Percentiles rank a stretch among this genome's conserved stretches.
Evolutionary conservation across 129 eudicot genomes (phyloP).

Genomic region (Lactuca saligna): DNA sequence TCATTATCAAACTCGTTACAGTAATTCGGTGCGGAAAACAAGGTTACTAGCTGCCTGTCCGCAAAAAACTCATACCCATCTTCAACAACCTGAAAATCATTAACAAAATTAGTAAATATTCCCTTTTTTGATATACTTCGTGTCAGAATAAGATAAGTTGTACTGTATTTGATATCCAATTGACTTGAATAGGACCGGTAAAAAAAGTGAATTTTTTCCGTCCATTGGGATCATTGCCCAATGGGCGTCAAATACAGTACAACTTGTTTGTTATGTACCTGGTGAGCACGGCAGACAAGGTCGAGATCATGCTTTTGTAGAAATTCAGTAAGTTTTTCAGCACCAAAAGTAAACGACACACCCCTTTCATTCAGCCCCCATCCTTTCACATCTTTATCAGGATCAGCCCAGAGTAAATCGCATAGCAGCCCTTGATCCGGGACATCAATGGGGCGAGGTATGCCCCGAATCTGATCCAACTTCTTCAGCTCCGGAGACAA

Average conservation of each 20-base stretch:
- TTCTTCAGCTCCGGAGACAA: conserved; percentile 46
- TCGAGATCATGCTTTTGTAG: conserved; percentile 51
- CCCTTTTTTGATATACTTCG: no score
- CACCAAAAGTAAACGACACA: conserved; percentile 48
- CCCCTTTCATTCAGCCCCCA: conserved; percentile 55
- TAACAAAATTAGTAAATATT: background rate
- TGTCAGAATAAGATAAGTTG: no score
- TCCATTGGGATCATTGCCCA: no score
- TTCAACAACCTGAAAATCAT: conserved; percentile 45
- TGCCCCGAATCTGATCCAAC: conserved; percentile 43
- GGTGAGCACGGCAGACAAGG: conserved; percentile 50
- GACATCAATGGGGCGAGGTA: conserved; percentile 45
- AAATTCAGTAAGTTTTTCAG: conserved; percentile 40
- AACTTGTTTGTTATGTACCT: conserved; percentile 27
- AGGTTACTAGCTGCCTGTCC: conserved; percentile 47
- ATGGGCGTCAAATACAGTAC: background rate
- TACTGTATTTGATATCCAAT: background rate
- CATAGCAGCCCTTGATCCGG: conserved; percentile 52
- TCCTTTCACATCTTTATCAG: conserved; percentile 43
- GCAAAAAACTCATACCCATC: conserved; percentile 60
- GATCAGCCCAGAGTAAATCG: conserved; percentile 54
- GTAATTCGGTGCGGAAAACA: conserved; percentile 56
- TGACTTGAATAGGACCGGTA: background rate
- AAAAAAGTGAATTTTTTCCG: no score
- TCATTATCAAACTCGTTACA: conserved; percentile 53